Evolutionary conservation across 2,329 filamentous ascomycete species (phyloP), one percentile per base, ranked within the genome.

Genomic region (Colletotrichum lentis): DNA sequence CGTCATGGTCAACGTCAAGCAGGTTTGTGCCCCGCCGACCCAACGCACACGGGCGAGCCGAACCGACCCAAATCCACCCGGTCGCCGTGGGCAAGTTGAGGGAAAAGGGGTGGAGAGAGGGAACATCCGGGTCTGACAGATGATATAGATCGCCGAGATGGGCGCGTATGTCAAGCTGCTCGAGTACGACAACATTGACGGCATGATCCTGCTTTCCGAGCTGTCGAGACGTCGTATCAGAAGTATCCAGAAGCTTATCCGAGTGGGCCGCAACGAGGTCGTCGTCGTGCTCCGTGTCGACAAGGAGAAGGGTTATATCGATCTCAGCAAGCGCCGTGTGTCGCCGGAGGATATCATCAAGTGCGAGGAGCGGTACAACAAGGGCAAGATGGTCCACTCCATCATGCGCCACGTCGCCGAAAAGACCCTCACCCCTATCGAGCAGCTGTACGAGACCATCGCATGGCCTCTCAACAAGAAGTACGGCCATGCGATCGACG

Each of bases 1-100:
- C 83, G 96, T 99, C 79, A 99, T 99, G 96, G 96, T 99, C 80
- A 99, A 98, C 82, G 96, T 98, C 76, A 97, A 97, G 88, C 94
- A 97, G 90, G 92, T 94, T 79, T 71, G 86, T 77, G 66, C 63
- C 67, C 67, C 64, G 63, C 67, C 57, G 27, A 41, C 63, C 66
- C 53, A 63, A 62, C 58, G 63, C 63, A 69, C 70, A 70, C 54
- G 49, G 14, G 57, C 44, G 64, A 55, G 41, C 31, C 56, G 46
- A 59, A 54, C 57, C 59, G 58, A 31, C 66, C 57, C 20, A 39
- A 52, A 31, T 31, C 47, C 58, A 55, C 58, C 66, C 27, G 46
- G 43, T 58, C 22, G 37, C 27, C 37, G 41, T 54, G 39, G 24
- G 37, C 43, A 53, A 56, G 55, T 20, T 37, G 49, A 27, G 27